These are phyloP conservation scores for Silybum marianum DNA, from an alignment of 129 eudicot genomes.

Conservation along the genomic window DNA sequence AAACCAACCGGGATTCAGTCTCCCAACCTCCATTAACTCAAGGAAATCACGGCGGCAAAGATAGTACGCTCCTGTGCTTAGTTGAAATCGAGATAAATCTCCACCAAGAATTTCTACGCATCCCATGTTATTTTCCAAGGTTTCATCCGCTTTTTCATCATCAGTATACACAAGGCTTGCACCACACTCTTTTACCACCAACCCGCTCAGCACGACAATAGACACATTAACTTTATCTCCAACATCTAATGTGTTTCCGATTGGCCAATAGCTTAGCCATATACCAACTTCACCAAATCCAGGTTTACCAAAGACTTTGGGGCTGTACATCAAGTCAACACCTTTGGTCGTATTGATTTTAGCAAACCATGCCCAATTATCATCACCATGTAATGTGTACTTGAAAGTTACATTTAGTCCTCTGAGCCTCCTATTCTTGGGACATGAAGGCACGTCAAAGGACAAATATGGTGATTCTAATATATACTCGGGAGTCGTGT, in stretches of 20 bases:
- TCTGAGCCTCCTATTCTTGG: neutral
- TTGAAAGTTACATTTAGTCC: slow-evolving; percentile 12
- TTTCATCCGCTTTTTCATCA: neutral
- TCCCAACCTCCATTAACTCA: slow-evolving; percentile 18
- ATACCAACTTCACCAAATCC: neutral
- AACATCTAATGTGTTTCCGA: neutral
- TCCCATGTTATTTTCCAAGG: neutral
- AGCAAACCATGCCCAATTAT: neutral
- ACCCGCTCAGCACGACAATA: neutral
- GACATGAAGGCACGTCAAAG: slow-evolving; percentile 11
- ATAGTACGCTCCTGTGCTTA: slow-evolving; percentile 24
- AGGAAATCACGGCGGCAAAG: slow-evolving; percentile 16
- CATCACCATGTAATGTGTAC: neutral
- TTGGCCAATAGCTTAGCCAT: slow-evolving; percentile 16
- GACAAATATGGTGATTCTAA: neutral
- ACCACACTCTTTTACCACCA: neutral
- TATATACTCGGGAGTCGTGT: neutral
- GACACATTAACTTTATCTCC: slow-evolving; percentile 5
- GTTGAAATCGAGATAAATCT: neutral
- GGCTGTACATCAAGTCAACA: slow-evolving; percentile 8
- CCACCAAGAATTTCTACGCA: neutral
- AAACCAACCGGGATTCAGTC: slow-evolving; percentile 16
- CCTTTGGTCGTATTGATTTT: neutral
- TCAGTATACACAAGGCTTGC: slow-evolving; percentile 6
- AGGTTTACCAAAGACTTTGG: neutral